Percentiles rank a stretch among this genome's conserved stretches.
Conservation (phyloP, 202 grass and related monocot genomes). For the Saccharum hybrid region DNA sequence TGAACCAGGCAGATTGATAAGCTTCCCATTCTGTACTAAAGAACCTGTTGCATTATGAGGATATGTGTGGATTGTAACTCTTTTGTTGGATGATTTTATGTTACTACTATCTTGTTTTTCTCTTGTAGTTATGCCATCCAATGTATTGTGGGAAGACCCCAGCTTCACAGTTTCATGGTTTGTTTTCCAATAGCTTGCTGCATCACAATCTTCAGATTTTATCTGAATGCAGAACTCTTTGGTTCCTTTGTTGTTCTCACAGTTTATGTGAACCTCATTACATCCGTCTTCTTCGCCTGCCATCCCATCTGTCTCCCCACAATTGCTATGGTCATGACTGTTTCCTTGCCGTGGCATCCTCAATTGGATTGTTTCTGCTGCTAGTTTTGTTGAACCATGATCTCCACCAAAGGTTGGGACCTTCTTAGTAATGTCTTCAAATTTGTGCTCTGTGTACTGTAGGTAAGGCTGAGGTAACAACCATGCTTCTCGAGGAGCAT, state of each 20-base stretch:
- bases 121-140: slow-evolving; percentile 29
- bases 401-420: slow-evolving; percentile 32
- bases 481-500: slow-evolving; percentile 40
- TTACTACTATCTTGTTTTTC: slow-evolving; percentile 29
- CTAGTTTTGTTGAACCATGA: slow-evolving; percentile 38
- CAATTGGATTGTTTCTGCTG: slow-evolving; percentile 17
- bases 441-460: slow-evolving; percentile 34
- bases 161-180: slow-evolving; percentile 17
- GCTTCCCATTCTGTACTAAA: slow-evolving; percentile 53
- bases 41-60: slow-evolving; percentile 43
- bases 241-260: slow-evolving; percentile 35
- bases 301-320: slow-evolving; percentile 13
- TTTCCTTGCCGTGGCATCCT: slow-evolving; percentile 24
- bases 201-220: slow-evolving; percentile 36
- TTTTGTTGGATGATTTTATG: slow-evolving; percentile 45
- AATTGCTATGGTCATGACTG: slow-evolving; percentile 20
- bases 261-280: slow-evolving; percentile 30
- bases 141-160: slow-evolving; percentile 13
- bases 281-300: slow-evolving; percentile 11
- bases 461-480: slow-evolving; percentile 27
- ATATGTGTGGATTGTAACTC: slow-evolving; percentile 62
- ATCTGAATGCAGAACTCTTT: slow-evolving; percentile 49
- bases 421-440: slow-evolving; percentile 27
- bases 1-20: slow-evolving; percentile 68
- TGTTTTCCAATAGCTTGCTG: slow-evolving; percentile 29